phyloP scores from a whole-genome alignment of 1,284 basidiomycete species.

The Neonothopanus nambi region DNA sequence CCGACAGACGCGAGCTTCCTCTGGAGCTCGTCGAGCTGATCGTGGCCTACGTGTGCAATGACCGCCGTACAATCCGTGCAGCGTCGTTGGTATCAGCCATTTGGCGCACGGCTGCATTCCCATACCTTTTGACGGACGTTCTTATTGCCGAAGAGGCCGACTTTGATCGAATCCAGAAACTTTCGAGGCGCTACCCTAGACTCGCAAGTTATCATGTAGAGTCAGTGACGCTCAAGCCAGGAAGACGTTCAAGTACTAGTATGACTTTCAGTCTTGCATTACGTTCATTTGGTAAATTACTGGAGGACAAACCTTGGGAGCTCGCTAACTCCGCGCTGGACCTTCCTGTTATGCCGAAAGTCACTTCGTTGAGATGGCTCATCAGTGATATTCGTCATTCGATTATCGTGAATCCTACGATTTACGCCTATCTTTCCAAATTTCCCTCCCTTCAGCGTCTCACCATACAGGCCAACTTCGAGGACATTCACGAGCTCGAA shows the following conservation, averaged over 20 bases:
- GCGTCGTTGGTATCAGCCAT: slow-evolving; percentile 5
- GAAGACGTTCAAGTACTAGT: not conserved
- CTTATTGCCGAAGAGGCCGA: slow-evolving; percentile 8
- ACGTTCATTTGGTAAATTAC: slow-evolving; percentile 6
- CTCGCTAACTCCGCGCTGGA: not conserved
- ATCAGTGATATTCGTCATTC: slow-evolving; percentile 5
- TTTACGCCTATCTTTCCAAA: slow-evolving; percentile 5
- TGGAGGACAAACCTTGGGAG: slow-evolving; percentile 10
- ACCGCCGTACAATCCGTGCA: slow-evolving; percentile 1
- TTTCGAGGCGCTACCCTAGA: slow-evolving; percentile 6
- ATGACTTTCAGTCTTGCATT: not conserved
- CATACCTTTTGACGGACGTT: slow-evolving; percentile 7
- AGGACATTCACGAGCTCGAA: slow-evolving; percentile 8
- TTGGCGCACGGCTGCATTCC: slow-evolving; percentile 9
- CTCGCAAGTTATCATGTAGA: slow-evolving; percentile 4
- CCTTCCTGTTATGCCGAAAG: slow-evolving; percentile 6
- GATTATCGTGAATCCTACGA: slow-evolving; percentile 6
- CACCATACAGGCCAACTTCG: slow-evolving; percentile 4
- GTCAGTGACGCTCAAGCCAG: slow-evolving; percentile 2
- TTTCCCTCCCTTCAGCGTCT: slow-evolving; percentile 9
- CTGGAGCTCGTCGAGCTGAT: slow-evolving; percentile 8
- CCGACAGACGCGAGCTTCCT: not conserved
- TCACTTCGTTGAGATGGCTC: slow-evolving; percentile 5
- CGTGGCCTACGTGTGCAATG: not conserved
- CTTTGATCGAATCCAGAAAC: slow-evolving; percentile 4